Base-by-base conservation (phyloP, 345 rosid genomes). In the Eucalyptus marginata region DNA sequence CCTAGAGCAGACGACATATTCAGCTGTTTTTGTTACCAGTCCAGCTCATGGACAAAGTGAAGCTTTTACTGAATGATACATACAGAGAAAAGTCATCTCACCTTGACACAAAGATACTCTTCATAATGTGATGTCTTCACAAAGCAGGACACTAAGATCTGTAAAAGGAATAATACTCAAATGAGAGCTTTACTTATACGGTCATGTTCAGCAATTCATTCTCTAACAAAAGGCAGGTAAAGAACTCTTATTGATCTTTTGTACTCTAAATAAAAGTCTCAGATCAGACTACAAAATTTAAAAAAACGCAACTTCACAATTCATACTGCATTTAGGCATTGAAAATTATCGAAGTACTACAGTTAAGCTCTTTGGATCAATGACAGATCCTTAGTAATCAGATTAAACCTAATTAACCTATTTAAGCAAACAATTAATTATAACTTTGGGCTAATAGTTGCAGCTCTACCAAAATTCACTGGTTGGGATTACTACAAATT, bases 71-170 rank as follows among this genome's bases (percentile, higher is more conserved):
- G 36, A 31, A 52, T 51, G 15, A n/a, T 31, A 22, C 62, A 50
- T 50, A 86, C 43, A 52, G 58, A 86, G 87, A 86, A 46, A 47
- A 52, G 44, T 52, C n/a, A 33, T 50, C 62, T 89, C 90, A 97
- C 99, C 99, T 95, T 97, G 86, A 96, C 99, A 85, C 99, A 91
- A 1, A 95, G 92, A 88, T 96, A 97, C 90, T 96, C 99, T 92
- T 96, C 99, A 89, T 90, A 89, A 92, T 90, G 98, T 58, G 99
- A 95, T 59, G 99, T 98, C 90, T 96, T 98, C 88, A 95, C 99
- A 90, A 98, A 98, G 92, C 99, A 96, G 52, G 98, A 98, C 54
- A 98, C 91, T 89, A 98, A 90, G 86, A 98, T 94, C 99, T 97
- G 98, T 88, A 90, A 91, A 56, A 93, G 54, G 31, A 86, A 40